A percentile compares a stretch with the other conserved stretches of the same genome.
Evolutionary conservation across 257 asterid species (phyloP).

Genomic region (Parsonsia alboflavescens): DNA sequence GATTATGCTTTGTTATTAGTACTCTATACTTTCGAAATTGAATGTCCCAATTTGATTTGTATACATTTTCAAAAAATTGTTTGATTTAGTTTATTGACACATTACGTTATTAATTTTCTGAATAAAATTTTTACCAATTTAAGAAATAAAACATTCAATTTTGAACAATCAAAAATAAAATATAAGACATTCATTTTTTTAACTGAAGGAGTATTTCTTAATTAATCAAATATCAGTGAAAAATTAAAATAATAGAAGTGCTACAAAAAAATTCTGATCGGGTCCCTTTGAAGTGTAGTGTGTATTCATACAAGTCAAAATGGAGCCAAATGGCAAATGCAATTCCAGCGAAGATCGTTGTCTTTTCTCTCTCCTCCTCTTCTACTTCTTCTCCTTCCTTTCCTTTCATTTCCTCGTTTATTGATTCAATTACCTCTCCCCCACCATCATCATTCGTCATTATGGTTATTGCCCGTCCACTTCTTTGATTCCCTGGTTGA

Average conservation of each 20-base stretch:
- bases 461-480: conserved; percentile 9
- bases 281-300: neutral
- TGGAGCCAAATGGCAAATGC: conserved; percentile 18
- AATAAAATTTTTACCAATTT: too few species aligned
- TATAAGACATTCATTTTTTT: too few species aligned
- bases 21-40: too few species aligned
- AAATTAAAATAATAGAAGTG: neutral
- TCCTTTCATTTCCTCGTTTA: neutral
- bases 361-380: neutral
- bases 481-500: neutral
- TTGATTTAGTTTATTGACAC: too few species aligned
- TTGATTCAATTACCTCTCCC: neutral
- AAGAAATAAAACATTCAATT: too few species aligned
- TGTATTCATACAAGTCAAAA: conserved; percentile 10
- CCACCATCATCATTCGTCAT: conserved; percentile 5
- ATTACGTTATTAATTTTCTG: too few species aligned
- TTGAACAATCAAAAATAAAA: too few species aligned
- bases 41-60: too few species aligned
- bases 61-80: too few species aligned
- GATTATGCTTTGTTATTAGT: too few species aligned
- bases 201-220: too few species aligned
- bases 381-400: neutral
- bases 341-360: conserved; percentile 18
- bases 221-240: neutral
- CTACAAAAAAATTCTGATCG: neutral